These are phyloP conservation scores for Trichoderma virens DNA, from an alignment of 495 filamentous ascomycete species.

Conservation along the genomic window DNA sequence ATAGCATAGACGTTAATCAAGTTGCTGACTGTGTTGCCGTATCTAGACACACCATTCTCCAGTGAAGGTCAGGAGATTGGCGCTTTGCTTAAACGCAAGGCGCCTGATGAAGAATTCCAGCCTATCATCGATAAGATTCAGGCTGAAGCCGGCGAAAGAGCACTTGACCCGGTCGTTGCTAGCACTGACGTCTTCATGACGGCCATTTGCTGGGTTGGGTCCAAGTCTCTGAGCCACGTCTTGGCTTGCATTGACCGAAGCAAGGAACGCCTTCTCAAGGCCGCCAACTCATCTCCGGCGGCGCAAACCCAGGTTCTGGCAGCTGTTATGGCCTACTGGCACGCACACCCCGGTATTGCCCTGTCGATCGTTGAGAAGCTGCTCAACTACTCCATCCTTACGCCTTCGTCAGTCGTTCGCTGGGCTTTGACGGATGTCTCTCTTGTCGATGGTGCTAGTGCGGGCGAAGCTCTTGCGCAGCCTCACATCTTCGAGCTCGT, in stretches of 20 bases:
- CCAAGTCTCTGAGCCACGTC: conserved; percentile 92
- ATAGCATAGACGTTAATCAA: neutral
- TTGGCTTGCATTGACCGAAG: conserved; percentile 92
- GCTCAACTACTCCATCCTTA: conserved; percentile 92
- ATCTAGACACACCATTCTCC: conserved; percentile 67
- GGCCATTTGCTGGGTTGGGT: conserved; percentile 81
- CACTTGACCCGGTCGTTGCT: conserved; percentile 66
- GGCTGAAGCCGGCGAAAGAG: conserved; percentile 56
- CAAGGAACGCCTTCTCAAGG: conserved; percentile 79
- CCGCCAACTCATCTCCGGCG: conserved; percentile 61
- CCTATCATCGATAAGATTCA: conserved; percentile 70
- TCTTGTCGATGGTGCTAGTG: conserved; percentile 25
- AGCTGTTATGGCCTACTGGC: conserved; percentile 89
- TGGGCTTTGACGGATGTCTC: conserved; percentile 70
- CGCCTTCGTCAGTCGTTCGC: conserved; percentile 70
- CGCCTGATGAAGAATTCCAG: conserved; percentile 72
- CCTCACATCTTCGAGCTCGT: conserved; percentile 84
- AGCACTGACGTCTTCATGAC: conserved; percentile 93
- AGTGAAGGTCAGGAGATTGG: conserved; percentile 73
- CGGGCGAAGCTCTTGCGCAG: conserved; percentile 60
- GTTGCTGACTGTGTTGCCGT: neutral
- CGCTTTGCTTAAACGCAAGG: conserved; percentile 72
- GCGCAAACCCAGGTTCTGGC: conserved; percentile 83
- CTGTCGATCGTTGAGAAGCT: conserved; percentile 94
- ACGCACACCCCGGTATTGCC: conserved; percentile 83